A percentile compares a stretch with the other conserved stretches of the same genome.
These are phyloP conservation scores for Diaporthe destruens DNA, from an alignment of 2,329 filamentous ascomycete genomes.

Conservation along the genomic window DNA sequence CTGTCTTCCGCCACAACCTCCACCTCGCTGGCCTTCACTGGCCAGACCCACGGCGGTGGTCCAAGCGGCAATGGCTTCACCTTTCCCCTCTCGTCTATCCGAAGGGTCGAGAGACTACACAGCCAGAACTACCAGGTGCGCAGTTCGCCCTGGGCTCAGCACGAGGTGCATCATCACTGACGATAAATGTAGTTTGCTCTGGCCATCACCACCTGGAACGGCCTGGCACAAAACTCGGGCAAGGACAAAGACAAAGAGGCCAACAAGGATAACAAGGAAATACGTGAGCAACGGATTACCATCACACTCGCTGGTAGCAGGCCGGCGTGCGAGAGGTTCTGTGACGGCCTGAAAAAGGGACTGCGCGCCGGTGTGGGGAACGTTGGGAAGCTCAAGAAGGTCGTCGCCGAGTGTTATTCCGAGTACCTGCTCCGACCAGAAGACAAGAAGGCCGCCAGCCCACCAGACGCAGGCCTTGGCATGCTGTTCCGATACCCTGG, in stretches of 20 bases:
- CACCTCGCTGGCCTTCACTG: constrained; percentile 87
- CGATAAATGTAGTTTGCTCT: constrained; percentile 77
- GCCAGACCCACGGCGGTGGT: constrained; percentile 91
- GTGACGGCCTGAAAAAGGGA: constrained; percentile 93
- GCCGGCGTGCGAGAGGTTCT: constrained; percentile 93
- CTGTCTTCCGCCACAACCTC: constrained; percentile 81
- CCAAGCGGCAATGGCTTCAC: constrained; percentile 97
- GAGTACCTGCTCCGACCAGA: constrained; percentile 80
- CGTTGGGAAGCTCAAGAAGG: constrained; percentile 84
- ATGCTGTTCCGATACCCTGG: constrained; percentile 95
- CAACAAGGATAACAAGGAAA: constrained; percentile 56
- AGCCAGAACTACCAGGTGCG: constrained; percentile 84
- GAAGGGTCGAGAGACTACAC: constrained; percentile 91
- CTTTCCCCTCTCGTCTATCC: constrained; percentile 89
- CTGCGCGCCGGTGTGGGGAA: constrained; percentile 88
- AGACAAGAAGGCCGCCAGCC: constrained; percentile 70
- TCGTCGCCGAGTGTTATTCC: constrained; percentile 89
- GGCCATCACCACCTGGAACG: constrained; percentile 95
- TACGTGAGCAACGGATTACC: constrained; percentile 84
- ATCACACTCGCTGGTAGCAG: constrained; percentile 91
- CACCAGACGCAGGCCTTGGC: constrained; percentile 93
- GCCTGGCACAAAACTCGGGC: constrained; percentile 68
- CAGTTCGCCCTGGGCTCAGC: background rate
- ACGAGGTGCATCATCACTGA: constrained; percentile 41
- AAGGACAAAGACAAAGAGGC: constrained; percentile 65